Base-by-base conservation (phyloP, 2,329 filamentous ascomycete genomes). In the Lachnellula suecica region DNA sequence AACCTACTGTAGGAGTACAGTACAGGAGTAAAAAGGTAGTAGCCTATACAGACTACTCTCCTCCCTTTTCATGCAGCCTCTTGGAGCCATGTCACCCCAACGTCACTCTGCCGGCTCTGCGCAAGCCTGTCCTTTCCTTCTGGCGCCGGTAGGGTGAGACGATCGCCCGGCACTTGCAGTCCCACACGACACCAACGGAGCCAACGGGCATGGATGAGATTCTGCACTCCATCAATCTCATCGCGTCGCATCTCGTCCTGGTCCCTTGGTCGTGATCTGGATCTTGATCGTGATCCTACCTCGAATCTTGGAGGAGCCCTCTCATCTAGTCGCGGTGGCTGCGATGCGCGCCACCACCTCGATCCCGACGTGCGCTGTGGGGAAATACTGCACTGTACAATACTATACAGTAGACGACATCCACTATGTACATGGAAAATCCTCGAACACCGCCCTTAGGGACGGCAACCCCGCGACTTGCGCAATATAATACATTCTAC, bases 71-170 rank as follows among this genome's bases (percentile, higher is more conserved):
- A 24, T 50, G 41, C 48, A 50, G 47, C 25, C 41, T 17, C 37
- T 50, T 41, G 48, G 47, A 20, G 17, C 13, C 38, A 50, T 44
- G 41, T 35, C 40, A 44, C 47, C 22, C 20, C 25, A 35, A 22
- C 27, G 23, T 27, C 47, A 48, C 37, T 6, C 15, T 20, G 23
- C 23, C n/a, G 27, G 40, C 35, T 10, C 7, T 20, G 23, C 23
- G 35, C 22, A 23, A 17, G 35, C 37, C 46, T 29, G 20, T 37
- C 10, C 3, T 19, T 37, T 25, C 19, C 15, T 37, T 22, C 27
- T 47, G 45, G 45, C 45, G 45, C 45, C 45, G 45, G 45, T 27
- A 47, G 25, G 31, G 45, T 47, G 45, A 38, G 45, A 47, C 31
- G 45, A 47, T 47, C 31, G 15, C 9, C 20, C 46, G 46, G 46